Conservation (phyloP, 805 yeast species). For the Metschnikowia kunwiensis region DNA sequence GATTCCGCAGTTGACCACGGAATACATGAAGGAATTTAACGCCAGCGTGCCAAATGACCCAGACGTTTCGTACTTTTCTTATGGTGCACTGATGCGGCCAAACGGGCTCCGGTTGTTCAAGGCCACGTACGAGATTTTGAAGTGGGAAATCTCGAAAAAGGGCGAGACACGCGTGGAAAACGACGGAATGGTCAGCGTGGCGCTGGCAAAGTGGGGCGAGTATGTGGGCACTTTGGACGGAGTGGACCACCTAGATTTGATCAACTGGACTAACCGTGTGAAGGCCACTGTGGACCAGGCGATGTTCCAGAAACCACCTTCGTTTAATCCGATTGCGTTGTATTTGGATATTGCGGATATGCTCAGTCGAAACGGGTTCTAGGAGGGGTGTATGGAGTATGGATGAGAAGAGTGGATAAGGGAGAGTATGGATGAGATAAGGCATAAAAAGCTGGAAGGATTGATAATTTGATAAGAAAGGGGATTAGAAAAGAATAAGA, state of each 20-base stretch:
- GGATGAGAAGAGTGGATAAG: background rate
- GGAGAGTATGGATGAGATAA: background rate
- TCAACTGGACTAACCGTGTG: constrained; percentile 70
- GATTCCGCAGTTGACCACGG: constrained; percentile 67
- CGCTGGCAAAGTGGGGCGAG: constrained; percentile 79
- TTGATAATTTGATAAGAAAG: no score
- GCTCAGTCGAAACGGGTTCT: constrained; percentile 58
- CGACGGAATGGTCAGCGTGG: constrained; percentile 83
- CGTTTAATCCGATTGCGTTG: constrained; percentile 64
- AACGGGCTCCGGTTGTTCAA: constrained; percentile 58
- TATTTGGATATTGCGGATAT: constrained; percentile 66
- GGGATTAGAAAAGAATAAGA: no score
- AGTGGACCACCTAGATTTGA: constrained; percentile 82
- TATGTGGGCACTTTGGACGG: constrained; percentile 74
- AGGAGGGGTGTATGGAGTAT: no score
- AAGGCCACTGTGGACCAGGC: constrained; percentile 36
- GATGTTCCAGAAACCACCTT: constrained; percentile 31
- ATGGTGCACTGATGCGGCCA: constrained; percentile 74
- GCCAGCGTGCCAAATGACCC: constrained; percentile 50
- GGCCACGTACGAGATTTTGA: constrained; percentile 62
- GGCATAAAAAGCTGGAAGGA: no score
- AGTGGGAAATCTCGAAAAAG: constrained; percentile 19
- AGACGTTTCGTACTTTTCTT: constrained; percentile 69
- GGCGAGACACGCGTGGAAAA: constrained; percentile 50
- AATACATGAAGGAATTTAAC: constrained; percentile 54